Percentiles rank a stretch among this genome's conserved stretches.
phyloP scores from a whole-genome alignment of 2,329 filamentous ascomycete genomes.

The Myriosclerotinia duriaeana region DNA sequence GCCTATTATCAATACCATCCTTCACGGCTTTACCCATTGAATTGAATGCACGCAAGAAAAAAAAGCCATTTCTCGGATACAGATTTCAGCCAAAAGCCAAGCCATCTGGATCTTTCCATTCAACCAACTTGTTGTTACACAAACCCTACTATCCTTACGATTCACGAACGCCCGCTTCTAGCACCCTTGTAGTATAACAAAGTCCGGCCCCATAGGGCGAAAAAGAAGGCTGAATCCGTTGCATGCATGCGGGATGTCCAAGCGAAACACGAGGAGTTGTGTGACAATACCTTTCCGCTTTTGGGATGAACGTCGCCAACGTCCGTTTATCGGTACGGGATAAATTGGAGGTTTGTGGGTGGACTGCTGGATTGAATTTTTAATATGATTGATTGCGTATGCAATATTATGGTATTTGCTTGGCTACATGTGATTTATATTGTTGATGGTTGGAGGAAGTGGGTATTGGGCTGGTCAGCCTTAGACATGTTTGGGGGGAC shows the following conservation, averaged over 20 bases:
- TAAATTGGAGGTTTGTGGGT: background rate
- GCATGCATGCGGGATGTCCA: slow-evolving; percentile 7
- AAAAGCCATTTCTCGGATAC: background rate
- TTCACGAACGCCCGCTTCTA: slow-evolving; percentile 12
- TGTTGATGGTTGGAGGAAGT: background rate
- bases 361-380: background rate
- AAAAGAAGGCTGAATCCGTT: slow-evolving; percentile 24
- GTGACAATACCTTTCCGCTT: slow-evolving; percentile 12
- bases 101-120: slow-evolving; percentile 9
- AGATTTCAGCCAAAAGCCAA: slow-evolving; percentile 22
- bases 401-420: background rate
- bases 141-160: slow-evolving; percentile 7
- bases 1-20: background rate
- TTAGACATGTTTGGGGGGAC: slow-evolving; percentile 8
- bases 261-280: slow-evolving; percentile 22
- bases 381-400: slow-evolving; percentile 16
- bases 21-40: background rate
- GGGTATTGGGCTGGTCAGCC: slow-evolving; percentile 13
- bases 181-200: background rate
- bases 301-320: slow-evolving; percentile 17
- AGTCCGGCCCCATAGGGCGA: slow-evolving; percentile 20
- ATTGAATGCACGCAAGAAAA: background rate
- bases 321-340: slow-evolving; percentile 5
- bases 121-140: slow-evolving; percentile 15
- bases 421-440: background rate